phyloP scores from a whole-genome alignment of 805 yeast genomes.

The Myxozyma kluyveri region DNA sequence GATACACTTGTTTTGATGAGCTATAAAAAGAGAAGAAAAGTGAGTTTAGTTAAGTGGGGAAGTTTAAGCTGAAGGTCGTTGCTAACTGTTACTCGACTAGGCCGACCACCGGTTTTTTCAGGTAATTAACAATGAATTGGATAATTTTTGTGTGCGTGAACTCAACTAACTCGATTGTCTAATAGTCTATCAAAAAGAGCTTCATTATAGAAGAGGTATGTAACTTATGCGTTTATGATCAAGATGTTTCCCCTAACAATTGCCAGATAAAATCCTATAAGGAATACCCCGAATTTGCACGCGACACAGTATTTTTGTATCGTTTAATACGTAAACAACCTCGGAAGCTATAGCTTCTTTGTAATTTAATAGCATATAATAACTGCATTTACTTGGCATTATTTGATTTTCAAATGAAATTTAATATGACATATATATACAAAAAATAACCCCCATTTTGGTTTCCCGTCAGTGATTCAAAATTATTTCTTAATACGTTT shows the following conservation, averaged over 20 bases:
- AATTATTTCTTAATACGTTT: not conserved
- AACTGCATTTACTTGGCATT: too few relatives aligned
- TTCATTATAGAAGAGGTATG: slow-evolving; percentile 37
- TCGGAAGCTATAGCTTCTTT: not conserved
- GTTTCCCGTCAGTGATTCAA: not conserved
- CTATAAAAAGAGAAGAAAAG: slow-evolving; percentile 54
- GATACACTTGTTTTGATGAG: slow-evolving; percentile 51
- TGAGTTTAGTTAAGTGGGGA: not conserved
- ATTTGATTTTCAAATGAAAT: not conserved
- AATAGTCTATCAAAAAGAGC: slow-evolving; percentile 36
- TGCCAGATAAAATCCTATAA: slow-evolving; percentile 33
- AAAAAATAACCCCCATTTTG: not conserved
- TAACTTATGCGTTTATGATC: not conserved
- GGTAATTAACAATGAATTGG: not conserved
- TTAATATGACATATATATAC: not conserved
- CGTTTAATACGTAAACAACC: slow-evolving; percentile 17
- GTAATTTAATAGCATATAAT: not conserved
- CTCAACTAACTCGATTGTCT: slow-evolving; percentile 21
- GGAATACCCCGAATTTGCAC: slow-evolving; percentile 24
- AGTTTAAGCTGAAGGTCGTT: not conserved
- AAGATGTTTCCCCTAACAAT: not conserved
- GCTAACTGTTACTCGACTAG: slow-evolving; percentile 5
- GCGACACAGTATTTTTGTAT: slow-evolving; percentile 21
- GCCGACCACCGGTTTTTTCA: slow-evolving; percentile 40
- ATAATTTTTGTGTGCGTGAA: not conserved